Conservation (phyloP, 2,329 filamentous ascomycete species). For the Magnaporthales sp. region DNA sequence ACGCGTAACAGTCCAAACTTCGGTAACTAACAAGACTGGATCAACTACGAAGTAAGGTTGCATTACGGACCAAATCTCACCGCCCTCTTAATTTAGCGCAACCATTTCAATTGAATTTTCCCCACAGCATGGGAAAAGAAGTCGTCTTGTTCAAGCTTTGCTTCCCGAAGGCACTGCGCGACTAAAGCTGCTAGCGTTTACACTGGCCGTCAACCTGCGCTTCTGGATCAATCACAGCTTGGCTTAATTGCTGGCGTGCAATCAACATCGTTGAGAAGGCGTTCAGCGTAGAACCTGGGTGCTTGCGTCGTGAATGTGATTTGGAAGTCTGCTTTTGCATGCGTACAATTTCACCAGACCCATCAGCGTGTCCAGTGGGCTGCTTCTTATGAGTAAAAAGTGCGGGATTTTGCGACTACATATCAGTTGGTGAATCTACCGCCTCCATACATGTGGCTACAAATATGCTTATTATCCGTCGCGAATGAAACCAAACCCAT, state of each 20-base stretch:
- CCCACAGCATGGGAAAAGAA: neutral
- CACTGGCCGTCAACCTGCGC: neutral
- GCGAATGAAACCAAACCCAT: neutral
- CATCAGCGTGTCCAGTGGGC: neutral
- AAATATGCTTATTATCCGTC: neutral
- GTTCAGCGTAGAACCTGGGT: neutral
- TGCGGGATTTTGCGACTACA: neutral
- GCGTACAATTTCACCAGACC: neutral
- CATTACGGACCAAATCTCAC: neutral
- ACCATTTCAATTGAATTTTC: neutral
- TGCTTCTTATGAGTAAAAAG: neutral
- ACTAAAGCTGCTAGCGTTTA: too few species aligned
- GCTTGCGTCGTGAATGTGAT: neutral
- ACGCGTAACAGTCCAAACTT: too few species aligned
- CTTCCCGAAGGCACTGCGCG: too few species aligned
- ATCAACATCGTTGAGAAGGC: neutral
- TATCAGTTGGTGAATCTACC: too few species aligned
- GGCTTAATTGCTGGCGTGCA: neutral
- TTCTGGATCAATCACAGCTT: neutral
- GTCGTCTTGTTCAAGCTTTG: neutral
- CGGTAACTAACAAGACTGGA: neutral
- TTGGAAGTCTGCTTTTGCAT: neutral
- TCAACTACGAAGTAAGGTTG: neutral
- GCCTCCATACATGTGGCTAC: neutral
- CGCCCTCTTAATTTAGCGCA: neutral